Evolutionary conservation across 1,284 basidiomycete genomes (phyloP), one percentile per base, ranked within the genome.

Genomic region (Vanrija pseudolonga): DNA sequence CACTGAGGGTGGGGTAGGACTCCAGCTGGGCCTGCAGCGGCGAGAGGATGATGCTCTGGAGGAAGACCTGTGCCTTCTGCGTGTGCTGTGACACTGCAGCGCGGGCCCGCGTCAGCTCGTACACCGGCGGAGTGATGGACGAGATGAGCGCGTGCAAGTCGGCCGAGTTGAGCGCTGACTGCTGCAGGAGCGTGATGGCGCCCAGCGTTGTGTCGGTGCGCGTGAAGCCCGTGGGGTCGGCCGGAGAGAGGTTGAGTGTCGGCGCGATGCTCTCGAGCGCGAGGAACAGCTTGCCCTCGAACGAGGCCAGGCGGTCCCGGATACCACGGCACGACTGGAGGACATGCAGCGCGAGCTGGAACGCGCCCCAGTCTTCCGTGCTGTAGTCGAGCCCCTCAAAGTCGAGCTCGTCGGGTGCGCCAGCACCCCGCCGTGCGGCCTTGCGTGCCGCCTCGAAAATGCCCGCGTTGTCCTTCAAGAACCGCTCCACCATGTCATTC

Each of bases 41-140:
- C 0, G 87, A 84, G 24, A 97, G 80, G 62, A 97, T 89, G 17
- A 87, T 89, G 51, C 82, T 80, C 69, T 92, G 90, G 14, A 96
- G 80, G 53, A 87, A 83, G 5, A 79, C 73, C 66, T 98, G 94
- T 44, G 87, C 86, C 0, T 85, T 78, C 47, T 80, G 80, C 0
- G 90, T 88, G 61, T 94, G 87, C 1, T 78, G 71, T 1, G 81
- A 81, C 3, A 93, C 77, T 0, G 88, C 82, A 11, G 76, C 73
- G 24, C 83, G 82, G 0, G 87, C 81, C 20, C 77, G 78, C 2
- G 79, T 69, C 6, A 93, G 81, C 23, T 92, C 71, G 77, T 15
- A 78, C 3, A 53, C 51, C 18, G 50, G 47, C 15, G 51, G 56
- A 15, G 58, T 38, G 6, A 55, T n/a, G 3, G 57, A 47, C 5